Evolutionary conservation across 352 stramenopile genomes (phyloP), one percentile per base, ranked within the genome.

Genomic region (Globisporangium acanthophoron): DNA sequence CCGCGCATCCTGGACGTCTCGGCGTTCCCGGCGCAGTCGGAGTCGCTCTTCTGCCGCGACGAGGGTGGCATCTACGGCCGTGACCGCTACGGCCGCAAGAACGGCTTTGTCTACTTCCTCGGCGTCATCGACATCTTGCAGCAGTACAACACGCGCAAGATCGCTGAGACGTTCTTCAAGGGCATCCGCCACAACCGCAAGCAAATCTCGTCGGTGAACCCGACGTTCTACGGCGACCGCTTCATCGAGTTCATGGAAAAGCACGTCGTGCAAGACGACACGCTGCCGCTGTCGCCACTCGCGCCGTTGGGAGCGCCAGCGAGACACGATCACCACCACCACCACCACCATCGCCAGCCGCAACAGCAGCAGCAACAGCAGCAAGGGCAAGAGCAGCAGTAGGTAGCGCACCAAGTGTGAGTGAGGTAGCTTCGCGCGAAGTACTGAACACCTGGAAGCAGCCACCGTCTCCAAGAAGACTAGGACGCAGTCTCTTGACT

Each of bases 121-220:
- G 89, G 92, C 27, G 78, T 98, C 44, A 98, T 98, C 57, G 92
- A 98, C 65, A 97, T 98, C 48, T 49, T 98, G 50, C 91, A 97
- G 74, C 85, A 96, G 64, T 98, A 97, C 73, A 98, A 97, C 66
- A 83, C 75, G 31, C 75, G 79, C 35, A 98, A 98, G 77, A 85
- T 91, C 50, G 84, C 78, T 7, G 92, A 98, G 71, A 97, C 83
- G 16, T 77, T 95, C 54, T 76, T 97, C 66, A 97, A 97, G 57
- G 80, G 81, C 20, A 61, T 97, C 11, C 72, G 82, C 5, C 74
- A 92, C 70, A 89, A 97, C 58, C 70, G 77, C 39, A 91, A 88
- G 54, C 75, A 97, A 65, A 96, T 97, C 51, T 96, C 86, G 54
- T 72, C 79, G 15, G 85, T 97, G 35, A 78, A 90, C 40, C 81